Evolutionary conservation across 768 basidiomycete species (phyloP).

Genomic region (Baorangia bicolor): DNA sequence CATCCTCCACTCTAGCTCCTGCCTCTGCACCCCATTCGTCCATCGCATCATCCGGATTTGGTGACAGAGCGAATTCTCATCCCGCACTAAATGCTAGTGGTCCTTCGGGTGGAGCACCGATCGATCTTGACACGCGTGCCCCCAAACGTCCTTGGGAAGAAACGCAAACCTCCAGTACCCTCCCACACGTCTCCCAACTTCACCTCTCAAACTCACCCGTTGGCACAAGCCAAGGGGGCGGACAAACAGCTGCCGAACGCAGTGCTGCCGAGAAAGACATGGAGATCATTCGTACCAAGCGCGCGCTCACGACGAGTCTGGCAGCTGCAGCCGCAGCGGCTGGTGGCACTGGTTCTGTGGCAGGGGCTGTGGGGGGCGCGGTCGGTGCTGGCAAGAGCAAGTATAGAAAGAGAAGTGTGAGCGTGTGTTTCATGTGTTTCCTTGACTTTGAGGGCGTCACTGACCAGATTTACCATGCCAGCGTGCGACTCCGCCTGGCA

Average conservation of each 20-base stretch:
- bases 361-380: slow-evolving; percentile 25
- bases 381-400: slow-evolving; percentile 57
- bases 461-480: slow-evolving; percentile 38
- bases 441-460: slow-evolving; percentile 2
- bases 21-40: slow-evolving; percentile 16
- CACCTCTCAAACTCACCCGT: slow-evolving; percentile 20
- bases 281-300: slow-evolving; percentile 80
- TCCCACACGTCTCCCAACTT: slow-evolving; percentile 26
- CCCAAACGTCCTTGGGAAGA: slow-evolving; percentile 85
- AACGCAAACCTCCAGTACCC: slow-evolving; percentile 20
- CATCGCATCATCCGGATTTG: slow-evolving; percentile 20
- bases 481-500: slow-evolving; percentile 84
- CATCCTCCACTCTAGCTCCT: slow-evolving; percentile 12
- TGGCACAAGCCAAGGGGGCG: slow-evolving; percentile 11
- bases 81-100: slow-evolving; percentile 32
- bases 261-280: slow-evolving; percentile 80
- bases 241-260: slow-evolving; percentile 41
- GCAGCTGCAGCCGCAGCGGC: slow-evolving; percentile 44
- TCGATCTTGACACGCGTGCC: slow-evolving; percentile 42
- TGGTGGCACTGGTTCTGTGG: slow-evolving; percentile 35
- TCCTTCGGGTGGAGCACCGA: slow-evolving; percentile 20
- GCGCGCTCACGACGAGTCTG: slow-evolving; percentile 67
- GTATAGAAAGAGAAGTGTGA: slow-evolving; percentile 82
- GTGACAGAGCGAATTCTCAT: slow-evolving; percentile 19
- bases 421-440: slow-evolving; percentile 30